phyloP scores from a whole-genome alignment of 2,329 filamentous ascomycete genomes.

The Eutypa lata region DNA sequence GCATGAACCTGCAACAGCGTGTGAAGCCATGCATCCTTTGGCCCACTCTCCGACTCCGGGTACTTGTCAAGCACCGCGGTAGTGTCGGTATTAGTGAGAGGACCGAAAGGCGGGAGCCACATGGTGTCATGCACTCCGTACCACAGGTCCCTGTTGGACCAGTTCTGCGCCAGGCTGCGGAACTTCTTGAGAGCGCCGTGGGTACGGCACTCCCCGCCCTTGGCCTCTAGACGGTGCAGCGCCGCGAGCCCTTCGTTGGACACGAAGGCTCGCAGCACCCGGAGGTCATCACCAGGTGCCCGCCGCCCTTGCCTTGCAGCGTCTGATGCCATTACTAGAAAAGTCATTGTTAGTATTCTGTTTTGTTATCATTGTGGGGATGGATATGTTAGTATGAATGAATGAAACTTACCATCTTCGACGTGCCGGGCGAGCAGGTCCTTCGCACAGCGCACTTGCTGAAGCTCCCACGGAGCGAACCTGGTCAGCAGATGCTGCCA shows the following conservation, averaged over 20 bases:
- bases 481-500: not conserved
- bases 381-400: no score
- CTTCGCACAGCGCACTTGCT: conserved; percentile 6
- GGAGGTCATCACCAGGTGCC: not conserved
- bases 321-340: not conserved
- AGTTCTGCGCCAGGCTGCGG: not conserved
- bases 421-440: not conserved
- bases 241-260: not conserved
- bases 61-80: not conserved
- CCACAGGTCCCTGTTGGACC: not conserved
- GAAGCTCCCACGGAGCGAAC: conserved; percentile 7
- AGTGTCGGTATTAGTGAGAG: not conserved
- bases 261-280: not conserved
- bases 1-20: not conserved
- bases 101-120: not conserved
- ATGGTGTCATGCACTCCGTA: not conserved
- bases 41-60: not conserved
- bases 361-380: no score
- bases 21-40: conserved; percentile 2
- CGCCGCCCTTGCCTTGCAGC: not conserved
- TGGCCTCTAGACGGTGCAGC: not conserved
- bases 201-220: not conserved
- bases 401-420: not conserved
- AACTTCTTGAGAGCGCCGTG: not conserved
- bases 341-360: no score